Evolutionary conservation across 345 rosid genomes (phyloP).

Genomic region (Luvunga scandens): DNA sequence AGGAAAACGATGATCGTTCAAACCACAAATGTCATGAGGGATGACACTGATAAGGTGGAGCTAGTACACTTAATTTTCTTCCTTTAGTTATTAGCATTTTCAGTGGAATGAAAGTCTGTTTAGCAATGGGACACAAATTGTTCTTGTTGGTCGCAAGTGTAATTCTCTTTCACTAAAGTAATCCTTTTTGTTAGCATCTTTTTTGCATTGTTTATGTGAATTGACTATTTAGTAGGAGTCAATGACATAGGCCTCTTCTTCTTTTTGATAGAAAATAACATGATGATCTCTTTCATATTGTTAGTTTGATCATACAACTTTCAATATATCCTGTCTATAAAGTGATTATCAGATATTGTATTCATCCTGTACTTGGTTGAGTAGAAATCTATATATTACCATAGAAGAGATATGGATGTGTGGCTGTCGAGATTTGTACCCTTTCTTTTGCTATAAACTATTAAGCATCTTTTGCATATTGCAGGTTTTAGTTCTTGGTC

Average conservation of each 20-base stretch:
- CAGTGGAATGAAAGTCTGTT: background rate
- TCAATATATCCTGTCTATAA: background rate
- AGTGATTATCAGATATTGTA: background rate
- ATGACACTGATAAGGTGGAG: conserved; percentile 68
- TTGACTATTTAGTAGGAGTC: background rate
- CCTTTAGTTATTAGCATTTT: background rate
- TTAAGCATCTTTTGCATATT: conserved; percentile 8
- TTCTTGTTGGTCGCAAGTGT: background rate
- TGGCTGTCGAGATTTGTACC: background rate
- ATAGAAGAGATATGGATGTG: background rate
- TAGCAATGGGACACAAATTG: background rate
- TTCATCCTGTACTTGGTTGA: background rate
- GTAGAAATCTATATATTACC: background rate
- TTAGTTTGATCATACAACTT: background rate
- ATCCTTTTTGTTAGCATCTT: background rate
- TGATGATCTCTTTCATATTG: background rate
- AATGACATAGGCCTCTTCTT: no score
- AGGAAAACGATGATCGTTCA: conserved; percentile 50
- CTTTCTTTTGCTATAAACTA: background rate
- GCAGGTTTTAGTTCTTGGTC: conserved; percentile 64
- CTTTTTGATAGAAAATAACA: no score
- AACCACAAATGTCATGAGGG: conserved; percentile 63
- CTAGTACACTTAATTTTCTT: conserved; percentile 2
- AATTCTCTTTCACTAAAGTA: background rate
- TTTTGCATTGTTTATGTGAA: background rate